A percentile compares a stretch with the other conserved stretches of the same genome.
phyloP scores from a whole-genome alignment of 164 flowering plant genomes.

The Warburgia ugandensis region DNA sequence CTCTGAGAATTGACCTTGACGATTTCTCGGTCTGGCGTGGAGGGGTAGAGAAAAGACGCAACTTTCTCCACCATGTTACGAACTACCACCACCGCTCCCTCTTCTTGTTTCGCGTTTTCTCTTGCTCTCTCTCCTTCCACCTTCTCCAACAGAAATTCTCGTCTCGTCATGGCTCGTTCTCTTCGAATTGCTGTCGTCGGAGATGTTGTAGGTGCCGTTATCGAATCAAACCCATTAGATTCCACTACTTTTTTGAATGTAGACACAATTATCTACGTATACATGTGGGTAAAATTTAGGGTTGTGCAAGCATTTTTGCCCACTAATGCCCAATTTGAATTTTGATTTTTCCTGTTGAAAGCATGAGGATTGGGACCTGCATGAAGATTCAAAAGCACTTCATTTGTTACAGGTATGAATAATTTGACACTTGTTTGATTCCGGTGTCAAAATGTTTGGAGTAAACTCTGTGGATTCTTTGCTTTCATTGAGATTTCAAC shows the following conservation, averaged over 20 bases:
- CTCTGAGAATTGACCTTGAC: too few species aligned
- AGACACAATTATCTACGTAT: too few species aligned
- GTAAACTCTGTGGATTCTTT: background rate
- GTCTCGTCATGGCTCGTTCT: slow-evolving; percentile 40
- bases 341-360: slow-evolving; percentile 3
- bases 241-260: too few species aligned
- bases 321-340: background rate
- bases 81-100: background rate
- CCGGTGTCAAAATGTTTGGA: too few species aligned
- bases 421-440: too few species aligned
- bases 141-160: slow-evolving; percentile 4
- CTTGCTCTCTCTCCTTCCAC: slow-evolving; percentile 6
- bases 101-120: background rate
- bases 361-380: slow-evolving; percentile 68
- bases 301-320: too few species aligned
- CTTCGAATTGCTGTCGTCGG: slow-evolving; percentile 71
- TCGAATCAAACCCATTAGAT: too few species aligned
- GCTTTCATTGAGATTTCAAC: too few species aligned
- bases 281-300: too few species aligned
- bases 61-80: too few species aligned
- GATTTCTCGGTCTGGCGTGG: too few species aligned
- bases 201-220: slow-evolving; percentile 46
- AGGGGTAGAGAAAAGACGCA: too few species aligned
- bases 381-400: slow-evolving; percentile 70
- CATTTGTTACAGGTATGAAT: slow-evolving; percentile 49